These are phyloP conservation scores for Cardamine chenopodiifolia DNA, from an alignment of 345 rosid species.

Conservation along the genomic window DNA sequence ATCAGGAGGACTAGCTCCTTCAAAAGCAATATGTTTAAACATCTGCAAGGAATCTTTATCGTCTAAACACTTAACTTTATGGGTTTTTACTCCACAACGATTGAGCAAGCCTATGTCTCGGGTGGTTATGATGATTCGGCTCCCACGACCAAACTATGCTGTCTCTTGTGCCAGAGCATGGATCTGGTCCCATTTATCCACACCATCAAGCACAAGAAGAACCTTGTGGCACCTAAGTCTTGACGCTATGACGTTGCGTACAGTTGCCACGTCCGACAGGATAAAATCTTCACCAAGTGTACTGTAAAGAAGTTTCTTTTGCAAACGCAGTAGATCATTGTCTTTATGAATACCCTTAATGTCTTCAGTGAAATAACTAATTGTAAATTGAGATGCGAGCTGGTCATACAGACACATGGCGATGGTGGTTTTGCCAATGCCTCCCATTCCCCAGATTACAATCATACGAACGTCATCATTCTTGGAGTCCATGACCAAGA, in stretches of 20 bases:
- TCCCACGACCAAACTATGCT: slow-evolving; percentile 24
- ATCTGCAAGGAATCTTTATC: slow-evolving; percentile 6
- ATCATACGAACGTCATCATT: background rate
- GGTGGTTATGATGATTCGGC: slow-evolving; percentile 26
- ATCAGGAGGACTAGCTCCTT: background rate
- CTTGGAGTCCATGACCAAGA: background rate
- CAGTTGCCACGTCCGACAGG: background rate
- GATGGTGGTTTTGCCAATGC: background rate
- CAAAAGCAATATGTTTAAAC: no score
- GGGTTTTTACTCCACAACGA: background rate
- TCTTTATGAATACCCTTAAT: background rate
- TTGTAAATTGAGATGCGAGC: no score
- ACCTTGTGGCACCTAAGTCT: slow-evolving; percentile 9
- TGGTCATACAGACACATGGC: background rate
- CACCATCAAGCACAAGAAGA: slow-evolving; percentile 32
- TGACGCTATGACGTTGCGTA: background rate
- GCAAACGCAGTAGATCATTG: background rate
- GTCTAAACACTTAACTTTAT: slow-evolving; percentile 16
- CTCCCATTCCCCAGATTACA: background rate
- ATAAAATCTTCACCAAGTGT: background rate
- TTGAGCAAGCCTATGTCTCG: slow-evolving; percentile 28
- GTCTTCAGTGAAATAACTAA: background rate
- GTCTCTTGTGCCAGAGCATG: background rate
- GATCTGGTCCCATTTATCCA: background rate
- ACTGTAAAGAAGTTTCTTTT: background rate